Conservation (phyloP, 805 yeast genomes). For the Wickerhamiella brachini region DNA sequence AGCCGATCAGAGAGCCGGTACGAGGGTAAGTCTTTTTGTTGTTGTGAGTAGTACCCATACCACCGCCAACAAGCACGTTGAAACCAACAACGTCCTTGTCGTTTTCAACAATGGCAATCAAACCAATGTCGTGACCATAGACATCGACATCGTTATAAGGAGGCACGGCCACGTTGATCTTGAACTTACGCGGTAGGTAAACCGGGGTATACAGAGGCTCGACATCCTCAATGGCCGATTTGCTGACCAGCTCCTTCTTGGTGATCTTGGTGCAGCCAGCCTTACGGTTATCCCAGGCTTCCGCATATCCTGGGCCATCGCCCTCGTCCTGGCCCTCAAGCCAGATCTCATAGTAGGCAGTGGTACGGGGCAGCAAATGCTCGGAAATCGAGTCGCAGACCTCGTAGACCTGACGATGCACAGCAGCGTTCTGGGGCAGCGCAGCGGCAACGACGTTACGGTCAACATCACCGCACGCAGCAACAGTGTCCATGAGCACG, state of each 20-base stretch:
- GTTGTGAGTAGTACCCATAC: constrained; percentile 98
- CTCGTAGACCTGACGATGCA: constrained; percentile 61
- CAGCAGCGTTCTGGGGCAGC: constrained; percentile 69
- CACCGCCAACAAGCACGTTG: constrained; percentile 91
- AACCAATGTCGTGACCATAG: constrained; percentile 88
- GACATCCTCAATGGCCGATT: constrained; percentile 60
- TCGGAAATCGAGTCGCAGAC: constrained; percentile 59
- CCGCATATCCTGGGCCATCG: constrained; percentile 54
- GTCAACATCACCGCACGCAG: constrained; percentile 97
- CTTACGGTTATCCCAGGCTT: constrained; percentile 48
- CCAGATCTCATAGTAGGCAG: constrained; percentile 97
- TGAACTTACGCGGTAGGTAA: constrained; percentile 90
- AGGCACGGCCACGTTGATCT: constrained; percentile 87
- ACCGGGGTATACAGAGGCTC: constrained; percentile 84
- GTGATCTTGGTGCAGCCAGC: constrained; percentile 70
- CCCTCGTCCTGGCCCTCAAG: constrained; percentile 67
- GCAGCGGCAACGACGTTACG: constrained; percentile 91
- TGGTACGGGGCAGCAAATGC: constrained; percentile 74
- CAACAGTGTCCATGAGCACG: constrained; percentile 81
- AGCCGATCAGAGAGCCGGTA: constrained; percentile 81
- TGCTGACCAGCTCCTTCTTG: constrained; percentile 65
- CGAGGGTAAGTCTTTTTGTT: constrained; percentile 94
- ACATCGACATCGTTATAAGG: constrained; percentile 96
- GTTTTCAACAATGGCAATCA: constrained; percentile 64
- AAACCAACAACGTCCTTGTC: constrained; percentile 56